Base-by-base conservation (phyloP, 805 yeast species). In the Pichia pseudocactophila region DNA sequence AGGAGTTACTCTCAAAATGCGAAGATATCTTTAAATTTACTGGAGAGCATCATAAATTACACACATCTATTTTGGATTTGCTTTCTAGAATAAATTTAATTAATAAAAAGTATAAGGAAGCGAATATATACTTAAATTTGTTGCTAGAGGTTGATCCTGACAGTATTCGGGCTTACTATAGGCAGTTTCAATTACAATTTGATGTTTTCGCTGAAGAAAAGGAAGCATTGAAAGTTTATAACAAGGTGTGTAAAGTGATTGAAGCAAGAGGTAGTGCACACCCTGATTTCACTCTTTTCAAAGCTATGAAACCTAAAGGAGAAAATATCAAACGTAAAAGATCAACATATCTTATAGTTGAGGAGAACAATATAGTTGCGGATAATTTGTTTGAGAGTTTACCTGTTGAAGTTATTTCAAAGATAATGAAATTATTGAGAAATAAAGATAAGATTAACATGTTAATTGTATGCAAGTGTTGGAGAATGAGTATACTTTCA, bases 401-500 rank as follows among this genome's bases (percentile, higher is more conserved):
- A 25, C 51, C 49, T 7, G 25, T 39, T 9, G 47, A 48, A 39
- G 22, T 48, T 17, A 25, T 45, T 2, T 11, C 30, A 12, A 34
- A 39, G 4, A 45, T 43, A 16, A 39, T 48, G 42, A 27, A 25
- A 12, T 19, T 34, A 1, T 34, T 48, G 22, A 41, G 41, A 15
- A 33, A 32, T n/a, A 22, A 17, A 19, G 37, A 32, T 16, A 43
- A 45, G 13, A 34, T 22, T 4, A 45, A 36, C 18, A 30, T 43
- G 12, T 30, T 45, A 22, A n/a, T 20, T 22, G 42, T 45, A 13
- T 45, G 49, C n/a, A 39, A 45, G 37, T 43, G 34, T 26, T 45
- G 47, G 51, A 40, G 51, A 37, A 13, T 34, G 17, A 39, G 38
- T 7, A 34, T 45, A 10, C 26, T 48, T 16, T 39, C 39, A n/a